A percentile compares a stretch with the other conserved stretches of the same genome.
These are phyloP conservation scores for Populus davidiana DNA, from an alignment of 345 rosid genomes.

Conservation along the genomic window DNA sequence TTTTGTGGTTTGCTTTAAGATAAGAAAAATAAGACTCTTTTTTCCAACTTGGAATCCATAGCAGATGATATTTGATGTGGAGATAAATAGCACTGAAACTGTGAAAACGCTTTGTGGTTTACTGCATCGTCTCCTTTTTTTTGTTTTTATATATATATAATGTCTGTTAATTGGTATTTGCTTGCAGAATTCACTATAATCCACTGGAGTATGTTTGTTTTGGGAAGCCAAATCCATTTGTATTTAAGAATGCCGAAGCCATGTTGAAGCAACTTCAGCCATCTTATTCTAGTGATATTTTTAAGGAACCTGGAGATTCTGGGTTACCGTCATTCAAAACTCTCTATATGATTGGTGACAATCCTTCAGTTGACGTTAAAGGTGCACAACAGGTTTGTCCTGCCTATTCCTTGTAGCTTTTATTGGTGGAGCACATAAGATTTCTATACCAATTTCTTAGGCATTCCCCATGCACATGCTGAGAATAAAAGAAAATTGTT, in stretches of 20 bases:
- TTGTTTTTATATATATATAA: background rate
- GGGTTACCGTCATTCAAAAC: slow-evolving; percentile 25
- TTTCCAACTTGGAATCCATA: too few species aligned
- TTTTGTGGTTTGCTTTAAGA: too few species aligned
- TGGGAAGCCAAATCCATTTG: slow-evolving; percentile 50
- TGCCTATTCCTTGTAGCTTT: background rate
- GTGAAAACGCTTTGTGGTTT: too few species aligned
- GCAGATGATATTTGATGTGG: too few species aligned
- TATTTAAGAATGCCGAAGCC: slow-evolving; percentile 42
- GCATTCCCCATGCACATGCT: background rate
- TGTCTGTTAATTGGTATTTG: background rate
- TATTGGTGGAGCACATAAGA: background rate
- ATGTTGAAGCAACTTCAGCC: slow-evolving; percentile 29
- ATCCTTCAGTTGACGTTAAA: slow-evolving; percentile 46
- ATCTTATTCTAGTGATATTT: slow-evolving; percentile 3
- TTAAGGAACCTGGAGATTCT: slow-evolving; percentile 10
- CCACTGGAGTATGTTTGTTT: slow-evolving; percentile 31
- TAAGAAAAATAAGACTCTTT: too few species aligned
- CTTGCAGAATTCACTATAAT: slow-evolving; percentile 36
- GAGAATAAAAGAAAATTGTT: background rate
- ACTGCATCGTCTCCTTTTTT: too few species aligned
- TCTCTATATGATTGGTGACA: slow-evolving; percentile 48
- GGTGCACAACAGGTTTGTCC: slow-evolving; percentile 33
- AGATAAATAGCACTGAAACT: too few species aligned
- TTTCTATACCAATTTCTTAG: background rate